These are phyloP conservation scores for Haematococcus lacustris DNA, from an alignment of 139 green algal genomes.

Conservation along the genomic window DNA sequence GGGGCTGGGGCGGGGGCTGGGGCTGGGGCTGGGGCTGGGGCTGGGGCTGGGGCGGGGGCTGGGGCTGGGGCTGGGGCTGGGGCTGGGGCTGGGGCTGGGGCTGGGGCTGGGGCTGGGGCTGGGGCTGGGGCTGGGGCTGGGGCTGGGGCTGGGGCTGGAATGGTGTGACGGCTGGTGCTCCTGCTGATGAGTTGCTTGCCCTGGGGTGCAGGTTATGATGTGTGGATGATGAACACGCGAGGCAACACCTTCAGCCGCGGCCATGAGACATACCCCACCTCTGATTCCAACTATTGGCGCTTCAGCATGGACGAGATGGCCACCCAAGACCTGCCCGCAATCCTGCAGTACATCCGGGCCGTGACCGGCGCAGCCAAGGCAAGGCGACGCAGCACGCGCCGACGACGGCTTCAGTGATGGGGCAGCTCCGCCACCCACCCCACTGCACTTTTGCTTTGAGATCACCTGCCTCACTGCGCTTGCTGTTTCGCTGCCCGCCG, in stretches of 20 bases:
- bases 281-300: slow-evolving; percentile 18
- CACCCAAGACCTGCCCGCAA: slow-evolving; percentile 56
- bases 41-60: too few species aligned
- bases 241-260: slow-evolving; percentile 44
- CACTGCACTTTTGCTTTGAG: too few species aligned
- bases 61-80: too few species aligned
- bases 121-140: too few species aligned
- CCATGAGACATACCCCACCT: slow-evolving; percentile 16
- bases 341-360: slow-evolving; percentile 44
- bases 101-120: too few species aligned
- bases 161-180: too few species aligned
- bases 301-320: slow-evolving; percentile 40
- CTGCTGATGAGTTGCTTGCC: neutral
- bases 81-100: too few species aligned
- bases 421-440: too few species aligned
- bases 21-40: too few species aligned
- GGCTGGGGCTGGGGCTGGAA: too few species aligned
- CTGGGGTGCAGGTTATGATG: slow-evolving; percentile 42
- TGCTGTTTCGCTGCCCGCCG: neutral
- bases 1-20: too few species aligned
- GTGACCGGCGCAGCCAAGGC: slow-evolving; percentile 21
- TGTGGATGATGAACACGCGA: slow-evolving; percentile 55
- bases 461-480: too few species aligned
- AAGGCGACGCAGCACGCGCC: neutral
- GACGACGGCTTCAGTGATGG: neutral